phyloP scores from a whole-genome alignment of 139 green algal species.

The Tetraselmis chui region DNA sequence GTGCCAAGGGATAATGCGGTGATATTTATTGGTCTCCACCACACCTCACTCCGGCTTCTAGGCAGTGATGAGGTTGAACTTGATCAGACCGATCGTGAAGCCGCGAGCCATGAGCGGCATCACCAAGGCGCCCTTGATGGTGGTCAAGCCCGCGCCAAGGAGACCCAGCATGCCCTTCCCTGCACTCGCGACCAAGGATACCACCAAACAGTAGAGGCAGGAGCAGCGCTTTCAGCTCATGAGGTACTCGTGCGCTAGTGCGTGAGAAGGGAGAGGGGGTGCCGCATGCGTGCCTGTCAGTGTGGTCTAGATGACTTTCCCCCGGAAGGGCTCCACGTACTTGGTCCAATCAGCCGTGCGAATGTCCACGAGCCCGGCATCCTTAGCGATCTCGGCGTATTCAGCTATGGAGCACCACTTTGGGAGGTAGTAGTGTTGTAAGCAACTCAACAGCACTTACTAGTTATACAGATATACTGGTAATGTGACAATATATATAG shows the following conservation, averaged over 20 bases:
- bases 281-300: no score
- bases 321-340: conserved; percentile 88
- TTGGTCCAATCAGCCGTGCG: conserved; percentile 11
- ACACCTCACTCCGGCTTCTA: conserved; percentile 52
- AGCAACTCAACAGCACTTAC: no score
- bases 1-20: no score
- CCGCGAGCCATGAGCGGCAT: conserved; percentile 93
- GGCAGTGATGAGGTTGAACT: conserved; percentile 91
- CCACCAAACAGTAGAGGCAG: no score
- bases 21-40: no score
- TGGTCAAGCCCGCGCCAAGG: conserved; percentile 74
- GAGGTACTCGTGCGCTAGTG: no score
- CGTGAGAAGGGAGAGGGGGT: no score
- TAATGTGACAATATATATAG: no score
- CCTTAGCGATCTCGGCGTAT: conserved; percentile 72
- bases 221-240: no score
- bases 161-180: conserved; percentile 72
- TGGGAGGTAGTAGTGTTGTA: conserved; percentile 95
- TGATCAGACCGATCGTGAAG: conserved; percentile 82
- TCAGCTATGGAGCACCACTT: conserved; percentile 86
- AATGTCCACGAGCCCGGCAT: conserved; percentile 26
- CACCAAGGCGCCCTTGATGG: conserved; percentile 85
- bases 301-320: conserved; percentile 81
- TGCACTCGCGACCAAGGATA: no score
- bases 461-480: no score